Evolutionary conservation across 805 yeast genomes (phyloP).

Genomic region (Saccharomycopsis capsularis): DNA sequence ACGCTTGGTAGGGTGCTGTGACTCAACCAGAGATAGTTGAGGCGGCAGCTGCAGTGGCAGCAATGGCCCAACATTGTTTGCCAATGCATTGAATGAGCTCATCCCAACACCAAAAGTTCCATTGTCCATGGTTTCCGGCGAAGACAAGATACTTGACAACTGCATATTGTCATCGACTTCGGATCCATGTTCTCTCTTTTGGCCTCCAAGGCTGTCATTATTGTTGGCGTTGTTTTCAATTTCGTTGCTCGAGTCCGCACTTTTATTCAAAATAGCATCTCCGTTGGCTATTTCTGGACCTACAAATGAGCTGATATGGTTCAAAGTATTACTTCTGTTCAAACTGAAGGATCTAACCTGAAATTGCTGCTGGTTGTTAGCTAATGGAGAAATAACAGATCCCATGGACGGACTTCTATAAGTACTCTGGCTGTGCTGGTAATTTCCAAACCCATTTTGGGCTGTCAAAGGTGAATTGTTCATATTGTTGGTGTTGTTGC

Average conservation of each 20-base stretch:
- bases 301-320: slow-evolving; percentile 4
- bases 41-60: neutral
- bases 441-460: neutral
- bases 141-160: neutral
- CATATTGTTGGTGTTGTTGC: neutral
- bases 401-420: slow-evolving; percentile 6
- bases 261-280: neutral
- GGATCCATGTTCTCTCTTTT: no score
- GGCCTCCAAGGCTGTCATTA: neutral
- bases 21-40: neutral
- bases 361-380: slow-evolving; percentile 9
- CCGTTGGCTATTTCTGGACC: neutral
- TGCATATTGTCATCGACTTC: neutral
- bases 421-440: neutral
- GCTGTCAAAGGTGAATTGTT: neutral
- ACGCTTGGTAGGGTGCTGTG: neutral
- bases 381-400: slow-evolving; percentile 8
- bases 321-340: slow-evolving; percentile 12
- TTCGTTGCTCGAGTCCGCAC: neutral
- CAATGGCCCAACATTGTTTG: neutral
- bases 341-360: slow-evolving; percentile 18
- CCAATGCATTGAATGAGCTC: neutral
- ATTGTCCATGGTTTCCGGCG: neutral
- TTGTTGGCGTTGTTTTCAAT: neutral
- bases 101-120: neutral